These are phyloP conservation scores for Pharnaceum exiguum DNA, from an alignment of 148 eudicot genomes.

Conservation along the genomic window DNA sequence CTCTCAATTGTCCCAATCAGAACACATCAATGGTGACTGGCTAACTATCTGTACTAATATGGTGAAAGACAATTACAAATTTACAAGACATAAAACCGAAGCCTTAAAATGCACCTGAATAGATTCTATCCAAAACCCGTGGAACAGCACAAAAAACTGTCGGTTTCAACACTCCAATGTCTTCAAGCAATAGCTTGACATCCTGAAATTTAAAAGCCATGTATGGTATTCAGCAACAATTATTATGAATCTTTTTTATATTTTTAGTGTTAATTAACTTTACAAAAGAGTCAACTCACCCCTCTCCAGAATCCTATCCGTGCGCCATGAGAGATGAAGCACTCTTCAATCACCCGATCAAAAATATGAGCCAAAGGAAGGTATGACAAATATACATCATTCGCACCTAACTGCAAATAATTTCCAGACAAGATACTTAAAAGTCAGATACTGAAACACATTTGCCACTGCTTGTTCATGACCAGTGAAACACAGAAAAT, in stretches of 20 bases:
- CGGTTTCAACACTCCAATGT: conserved; percentile 78
- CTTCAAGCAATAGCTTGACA: conserved; percentile 78
- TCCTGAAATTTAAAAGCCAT: conserved; percentile 48
- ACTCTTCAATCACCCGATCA: conserved; percentile 94
- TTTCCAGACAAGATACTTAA: not conserved
- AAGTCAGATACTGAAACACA: not conserved
- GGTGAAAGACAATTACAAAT: not conserved
- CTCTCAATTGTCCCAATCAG: not conserved
- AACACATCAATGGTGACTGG: not conserved
- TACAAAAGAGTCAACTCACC: conserved; percentile 43
- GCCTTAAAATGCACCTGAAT: conserved; percentile 44
- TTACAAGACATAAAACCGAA: not conserved
- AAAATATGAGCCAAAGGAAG: conserved; percentile 98
- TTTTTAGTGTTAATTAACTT: too few species aligned
- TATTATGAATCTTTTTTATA: too few species aligned
- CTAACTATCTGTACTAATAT: too few species aligned
- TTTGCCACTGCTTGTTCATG: not conserved
- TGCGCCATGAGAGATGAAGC: conserved; percentile 72
- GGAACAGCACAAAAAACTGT: conserved; percentile 96
- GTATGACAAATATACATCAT: conserved; percentile 87
- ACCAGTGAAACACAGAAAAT: not conserved
- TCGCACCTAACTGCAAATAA: conserved; percentile 46
- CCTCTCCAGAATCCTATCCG: conserved; percentile 98
- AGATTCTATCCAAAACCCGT: conserved; percentile 90
- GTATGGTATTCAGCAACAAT: conserved; percentile 1